Percentiles rank a stretch among this genome's conserved stretches.
These are phyloP conservation scores for Hymenoscyphus fraxineus DNA, from an alignment of 2,329 filamentous ascomycete genomes.

Conservation along the genomic window DNA sequence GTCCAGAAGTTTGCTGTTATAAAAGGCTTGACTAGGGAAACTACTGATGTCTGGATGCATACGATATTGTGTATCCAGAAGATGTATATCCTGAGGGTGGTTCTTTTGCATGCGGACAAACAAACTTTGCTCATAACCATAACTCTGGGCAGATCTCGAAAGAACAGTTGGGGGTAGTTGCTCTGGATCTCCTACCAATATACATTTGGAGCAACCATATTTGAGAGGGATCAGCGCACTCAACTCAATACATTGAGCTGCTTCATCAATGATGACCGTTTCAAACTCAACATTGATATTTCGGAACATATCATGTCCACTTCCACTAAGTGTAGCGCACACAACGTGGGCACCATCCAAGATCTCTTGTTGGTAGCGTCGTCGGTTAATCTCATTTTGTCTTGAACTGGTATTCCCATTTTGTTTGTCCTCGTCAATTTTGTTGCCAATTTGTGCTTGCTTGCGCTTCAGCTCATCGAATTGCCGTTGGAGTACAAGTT, in stretches of 20 bases:
- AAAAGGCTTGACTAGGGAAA: constrained; percentile 90
- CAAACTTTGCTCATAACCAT: constrained; percentile 95
- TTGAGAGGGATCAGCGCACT: constrained; percentile 95
- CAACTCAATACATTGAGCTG: constrained; percentile 95
- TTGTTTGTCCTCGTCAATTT: constrained; percentile 85
- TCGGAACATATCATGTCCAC: constrained; percentile 96
- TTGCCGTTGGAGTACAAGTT: constrained; percentile 64
- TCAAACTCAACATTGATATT: constrained; percentile 94
- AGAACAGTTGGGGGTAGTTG: constrained; percentile 94
- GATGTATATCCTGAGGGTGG: constrained; percentile 79
- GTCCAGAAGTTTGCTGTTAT: constrained; percentile 82
- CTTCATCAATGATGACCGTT: constrained; percentile 97
- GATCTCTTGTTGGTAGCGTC: constrained; percentile 84
- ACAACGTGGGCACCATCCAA: constrained; percentile 88
- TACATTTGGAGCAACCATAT: constrained; percentile 94
- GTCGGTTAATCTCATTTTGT: constrained; percentile 80
- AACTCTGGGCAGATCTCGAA: constrained; percentile 85
- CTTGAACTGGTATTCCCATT: constrained; percentile 76
- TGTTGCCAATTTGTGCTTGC: constrained; percentile 70
- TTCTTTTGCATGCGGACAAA: constrained; percentile 98
- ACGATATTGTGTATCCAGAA: constrained; percentile 96
- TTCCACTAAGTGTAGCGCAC: constrained; percentile 91
- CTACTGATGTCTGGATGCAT: constrained; percentile 97
- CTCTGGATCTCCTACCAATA: constrained; percentile 95
- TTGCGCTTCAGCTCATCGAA: constrained; percentile 75